Evolutionary conservation across 345 rosid genomes (phyloP), one percentile per base, ranked within the genome.

Genomic region (Bruguiera gymnorhiza): DNA sequence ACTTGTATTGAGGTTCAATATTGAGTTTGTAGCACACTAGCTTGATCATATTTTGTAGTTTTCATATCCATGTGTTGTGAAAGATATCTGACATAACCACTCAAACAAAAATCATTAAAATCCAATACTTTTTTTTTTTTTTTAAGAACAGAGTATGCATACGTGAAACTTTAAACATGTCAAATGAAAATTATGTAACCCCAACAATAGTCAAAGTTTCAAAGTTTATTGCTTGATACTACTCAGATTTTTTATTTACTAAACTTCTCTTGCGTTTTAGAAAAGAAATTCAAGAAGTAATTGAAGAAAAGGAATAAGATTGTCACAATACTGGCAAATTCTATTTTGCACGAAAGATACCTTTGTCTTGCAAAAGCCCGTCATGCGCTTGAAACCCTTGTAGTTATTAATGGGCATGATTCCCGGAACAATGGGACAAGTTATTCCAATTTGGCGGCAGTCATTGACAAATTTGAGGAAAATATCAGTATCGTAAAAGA

Each of bases 311-410:
- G 7, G 21, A 59, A 30, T 11, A 19, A 10, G 34, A 6, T 18
- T 23, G 7, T 5, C 46, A 13, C 48, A 10, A 43, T 43, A 43
- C 16, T 13, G 11, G 13, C 13, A 37, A 37, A 37, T 37, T 37
- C 13, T 37, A 37, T 37, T 39, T 39, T 11, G 13, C 29, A 23
- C 1, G 2, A 15, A 55, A 5, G 16, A 55, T 75, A 93, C 98
- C 93, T 84, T 91, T 21, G 98, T 91, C 74, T 94, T 94, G 83
- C 98, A 91, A 75, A 94, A 94, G 60, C 97, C 98, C 74, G 97
- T 84, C 98, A 94, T 94, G 24, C 97, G 89, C 56, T 88, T 26
- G 83, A 94, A 91, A 59, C 98, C 96, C 79, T 85, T 93, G 81
- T 93, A 93, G 83, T 91, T 94, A 70, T 89, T 83, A 69, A 94